Conservation (phyloP, 345 rosid species). For the Schrenkiella parvula region DNA sequence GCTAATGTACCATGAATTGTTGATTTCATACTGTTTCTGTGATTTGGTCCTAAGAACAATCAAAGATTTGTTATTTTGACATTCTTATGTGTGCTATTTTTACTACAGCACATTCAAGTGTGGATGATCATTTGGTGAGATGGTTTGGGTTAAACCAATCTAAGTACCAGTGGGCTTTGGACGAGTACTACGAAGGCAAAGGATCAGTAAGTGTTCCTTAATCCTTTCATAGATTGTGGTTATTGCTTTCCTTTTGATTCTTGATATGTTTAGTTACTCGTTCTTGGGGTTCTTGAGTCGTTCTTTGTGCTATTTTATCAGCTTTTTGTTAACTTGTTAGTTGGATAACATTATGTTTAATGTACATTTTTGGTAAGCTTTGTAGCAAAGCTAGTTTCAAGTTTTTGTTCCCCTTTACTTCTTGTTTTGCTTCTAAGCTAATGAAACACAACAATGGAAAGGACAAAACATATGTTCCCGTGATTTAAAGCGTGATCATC, state of each 20-base stretch:
- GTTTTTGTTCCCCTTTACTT: neutral
- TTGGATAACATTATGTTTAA: neutral
- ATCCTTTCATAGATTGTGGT: neutral
- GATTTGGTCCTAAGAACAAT: neutral
- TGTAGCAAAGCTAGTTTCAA: slow-evolving; percentile 8
- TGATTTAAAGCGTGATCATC: neutral
- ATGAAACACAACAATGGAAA: neutral
- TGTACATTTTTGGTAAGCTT: slow-evolving; percentile 12
- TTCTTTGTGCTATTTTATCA: neutral
- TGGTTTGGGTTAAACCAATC: slow-evolving; percentile 99
- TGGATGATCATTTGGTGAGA: slow-evolving; percentile 94
- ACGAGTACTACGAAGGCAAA: slow-evolving; percentile 81
- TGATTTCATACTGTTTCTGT: neutral
- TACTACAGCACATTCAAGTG: slow-evolving; percentile 75
- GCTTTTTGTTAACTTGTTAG: neutral
- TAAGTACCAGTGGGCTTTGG: slow-evolving; percentile 96
- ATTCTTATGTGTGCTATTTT: neutral
- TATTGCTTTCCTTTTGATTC: neutral
- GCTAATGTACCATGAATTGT: neutral
- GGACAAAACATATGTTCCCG: neutral
- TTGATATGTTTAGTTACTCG: neutral
- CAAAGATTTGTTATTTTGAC: neutral
- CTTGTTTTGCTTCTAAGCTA: slow-evolving; percentile 14
- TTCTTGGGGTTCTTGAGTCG: neutral
- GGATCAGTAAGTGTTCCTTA: slow-evolving; percentile 51